Base-by-base conservation (phyloP, 2,329 filamentous ascomycete genomes). In the Clonostachys rhizophaga region DNA sequence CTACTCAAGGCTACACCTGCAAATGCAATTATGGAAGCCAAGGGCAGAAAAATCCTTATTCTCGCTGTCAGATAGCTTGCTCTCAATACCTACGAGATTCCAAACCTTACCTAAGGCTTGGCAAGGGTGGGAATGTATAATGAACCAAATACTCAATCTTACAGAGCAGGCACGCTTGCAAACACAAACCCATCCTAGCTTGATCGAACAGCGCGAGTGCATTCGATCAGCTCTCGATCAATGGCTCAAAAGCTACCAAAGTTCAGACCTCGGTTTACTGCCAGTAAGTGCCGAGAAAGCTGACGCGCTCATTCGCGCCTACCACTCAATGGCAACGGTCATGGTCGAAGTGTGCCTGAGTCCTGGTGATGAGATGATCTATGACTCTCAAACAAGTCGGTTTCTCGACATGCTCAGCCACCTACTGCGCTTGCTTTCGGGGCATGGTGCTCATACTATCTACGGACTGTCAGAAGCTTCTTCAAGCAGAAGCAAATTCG, bases 271-370 rank as follows among this genome's bases (percentile, higher is more conserved):
- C 24, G 24, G 24, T 3, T 30, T 30, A 30, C 24, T 30, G 8
- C 24, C 24, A 30, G 24, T 30, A 30, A 30, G 24, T 30, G 24
- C 24, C 9, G 35, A 48, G 39, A 47, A 11, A 46, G 47, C 2
- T 12, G 54, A 2, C 41, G 46, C 4, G 44, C 49, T 75, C 1
- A 54, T 77, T 1, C 50, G 46, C 5, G 48, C 63, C 4, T 70
- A 75, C 48, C 61, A 75, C 52, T 61, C 56, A 44, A 66, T 78
- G 67, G 63, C 66, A 1, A 57, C 51, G 5, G 69, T 78, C 47
- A 73, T 76, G 64, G 57, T 58, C 12, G 55, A 62, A 5, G 65
- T 64, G 0, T 66, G 62, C 43, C 55, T 70, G 0, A 50, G 49
- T 2, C 49, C 51, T 4, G 41, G 44, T 8, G 56, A 65, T 41